These are phyloP conservation scores for Corylus heterophylla DNA, from an alignment of 306 rosid species.

Conservation along the genomic window DNA sequence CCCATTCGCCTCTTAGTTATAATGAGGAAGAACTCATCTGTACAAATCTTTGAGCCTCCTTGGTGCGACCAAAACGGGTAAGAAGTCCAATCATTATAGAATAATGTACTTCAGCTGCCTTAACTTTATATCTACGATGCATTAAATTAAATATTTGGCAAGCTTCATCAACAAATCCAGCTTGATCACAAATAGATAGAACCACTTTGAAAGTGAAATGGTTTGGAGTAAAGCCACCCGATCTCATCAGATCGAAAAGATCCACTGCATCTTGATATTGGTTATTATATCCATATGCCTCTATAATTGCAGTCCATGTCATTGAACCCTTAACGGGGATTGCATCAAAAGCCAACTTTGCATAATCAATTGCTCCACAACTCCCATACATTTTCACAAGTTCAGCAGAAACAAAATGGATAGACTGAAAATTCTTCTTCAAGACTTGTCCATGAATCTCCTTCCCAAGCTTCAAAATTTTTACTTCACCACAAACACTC, in stretches of 20 bases:
- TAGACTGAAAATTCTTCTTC: conserved; percentile 48
- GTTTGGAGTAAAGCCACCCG: conserved; percentile 49
- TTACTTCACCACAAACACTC: conserved; percentile 51
- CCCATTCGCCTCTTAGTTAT: conserved; percentile 6
- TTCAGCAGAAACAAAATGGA: conserved; percentile 65
- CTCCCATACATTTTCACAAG: conserved; percentile 65
- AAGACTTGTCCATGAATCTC: conserved; percentile 75
- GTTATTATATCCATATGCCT: conserved; percentile 56
- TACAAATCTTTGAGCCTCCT: conserved; percentile 59
- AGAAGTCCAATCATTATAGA: conserved; percentile 54
- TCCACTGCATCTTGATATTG: conserved; percentile 51
- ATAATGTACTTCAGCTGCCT: conserved; percentile 55
- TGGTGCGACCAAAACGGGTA: conserved; percentile 48
- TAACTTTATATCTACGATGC: conserved; percentile 48
- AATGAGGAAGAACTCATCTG: conserved; percentile 47
- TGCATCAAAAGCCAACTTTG: conserved; percentile 49
- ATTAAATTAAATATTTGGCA: conserved; percentile 54
- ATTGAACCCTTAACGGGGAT: conserved; percentile 68
- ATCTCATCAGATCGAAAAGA: conserved; percentile 57
- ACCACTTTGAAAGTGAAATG: conserved; percentile 61
- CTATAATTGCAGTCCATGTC: conserved; percentile 80
- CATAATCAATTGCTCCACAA: conserved; percentile 51
- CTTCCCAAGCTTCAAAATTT: conserved; percentile 59
- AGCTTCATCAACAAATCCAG: conserved; percentile 70
- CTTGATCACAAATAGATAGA: conserved; percentile 62